Evolutionary conservation across 164 flowering plant species (phyloP), one percentile per base, ranked within the genome.

Genomic region (Liriodendron chinense): DNA sequence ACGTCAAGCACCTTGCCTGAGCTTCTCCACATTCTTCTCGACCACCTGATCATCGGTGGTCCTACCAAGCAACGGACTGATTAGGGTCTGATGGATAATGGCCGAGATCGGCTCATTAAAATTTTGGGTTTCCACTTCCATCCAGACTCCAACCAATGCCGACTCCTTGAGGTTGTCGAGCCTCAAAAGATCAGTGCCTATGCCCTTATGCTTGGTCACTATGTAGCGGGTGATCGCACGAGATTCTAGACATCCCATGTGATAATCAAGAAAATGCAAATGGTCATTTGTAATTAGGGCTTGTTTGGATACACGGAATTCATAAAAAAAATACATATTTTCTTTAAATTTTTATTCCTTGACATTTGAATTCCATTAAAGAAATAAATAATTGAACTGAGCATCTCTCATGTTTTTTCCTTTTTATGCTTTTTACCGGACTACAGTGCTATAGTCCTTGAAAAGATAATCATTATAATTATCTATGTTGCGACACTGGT

Each of bases 101-200:
- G 84, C 78, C 0, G 76, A 16, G 47, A 87, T 82, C 3, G 83
- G 83, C 0, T 85, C 84, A 73, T 85, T 71, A 81, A 72, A 93
- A 0, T 84, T 85, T 0, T 88, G 94, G 18, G 92, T 47, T 50
- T 89, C 95, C 0, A 87, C 93, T 68, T 91, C 95, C 1, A 73
- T 4, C 93, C 95, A 91, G 8, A 86, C 83, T 34, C 43, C 43
- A 34, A 75, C 73, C 10, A 47, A 14, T 13, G 78, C 73, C 14
- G 69, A 47, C 47, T 75, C 78, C 61, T 23, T 9, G 24, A 23
- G 23, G 69, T 48, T 57, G 25, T 23, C 22, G 1, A 23, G 53
- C 25, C 73, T 23, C 47, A 75, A 48, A 16, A 69, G 69, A 47
- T 75, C 73, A 3, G 68, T 21, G 16, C 49, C 78, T 9, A 7